Evolutionary conservation across 148 eudicot species (phyloP), one percentile per base, ranked within the genome.

Genomic region (Vaccinium darrowii): DNA sequence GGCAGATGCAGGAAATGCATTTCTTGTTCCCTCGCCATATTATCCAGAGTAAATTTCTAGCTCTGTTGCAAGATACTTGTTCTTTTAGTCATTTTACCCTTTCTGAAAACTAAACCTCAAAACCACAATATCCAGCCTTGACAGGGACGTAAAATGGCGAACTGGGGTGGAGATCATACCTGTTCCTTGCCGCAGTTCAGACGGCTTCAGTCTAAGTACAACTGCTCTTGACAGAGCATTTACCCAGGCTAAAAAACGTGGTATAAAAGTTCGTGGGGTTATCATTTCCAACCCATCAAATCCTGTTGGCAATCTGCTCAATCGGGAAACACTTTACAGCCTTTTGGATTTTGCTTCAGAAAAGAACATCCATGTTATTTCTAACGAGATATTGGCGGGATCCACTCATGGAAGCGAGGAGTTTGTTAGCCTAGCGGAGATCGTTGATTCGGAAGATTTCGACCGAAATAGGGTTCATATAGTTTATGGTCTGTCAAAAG

Each of bases 11-110:
- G 98, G 99, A 84, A 93, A 92, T 89, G 99, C 98, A 84, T 96
- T 96, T 85, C 99, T 96, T 69, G 94, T 94, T 79, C 99, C 99
- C 72, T 89, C 99, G 13, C 98, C 99, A 12, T 96, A 96, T 85
- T 85, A 89, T 85, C 98, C 99, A 12, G 92, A 93, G 99, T 96
- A 90, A 91, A 67, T 84, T 75, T 43, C 43, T 54, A 76, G 0
- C 67, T 21, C 50, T 57, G 9, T 39, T 14, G 3, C 62, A 69
- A 36, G 8, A 13, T 69, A 19, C 14, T 57, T 12, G 19, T 76
- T 13, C 10, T 21, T 63, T 85, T 36, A 13, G 16, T 69, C 2
- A 33, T 53, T 78, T 80, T 52, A 15, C 81, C 72, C n/a, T 27
- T 25, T 78, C 72, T 77, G 50, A 65, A 72, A 49, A 73, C 87